A percentile compares a stretch with the other conserved stretches of the same genome.
Evolutionary conservation across 805 yeast species (phyloP).

Genomic region (Scheffersomyces amazonensis): DNA sequence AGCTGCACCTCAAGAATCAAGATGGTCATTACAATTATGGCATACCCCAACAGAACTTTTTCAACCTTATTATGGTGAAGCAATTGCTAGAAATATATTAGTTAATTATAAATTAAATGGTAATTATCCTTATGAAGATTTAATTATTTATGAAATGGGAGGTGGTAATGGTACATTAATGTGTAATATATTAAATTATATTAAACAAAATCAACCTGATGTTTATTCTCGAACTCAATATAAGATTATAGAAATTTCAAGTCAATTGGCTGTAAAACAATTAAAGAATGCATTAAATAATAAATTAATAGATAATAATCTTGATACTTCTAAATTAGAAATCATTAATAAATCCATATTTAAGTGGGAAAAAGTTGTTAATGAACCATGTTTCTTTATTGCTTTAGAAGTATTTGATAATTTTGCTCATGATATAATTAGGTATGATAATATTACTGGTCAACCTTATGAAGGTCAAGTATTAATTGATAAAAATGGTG

Average conservation of each 20-base stretch:
- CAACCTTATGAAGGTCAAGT: slow-evolving; percentile 79
- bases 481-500: slow-evolving; percentile 67
- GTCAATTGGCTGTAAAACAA: slow-evolving; percentile 60
- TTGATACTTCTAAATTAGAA: slow-evolving; percentile 56
- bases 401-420: slow-evolving; percentile 85
- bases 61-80: slow-evolving; percentile 82
- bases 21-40: slow-evolving; percentile 66
- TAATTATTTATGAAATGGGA: slow-evolving; percentile 82
- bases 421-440: slow-evolving; percentile 74
- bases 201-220: slow-evolving; percentile 63
- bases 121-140: slow-evolving; percentile 64
- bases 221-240: slow-evolving; percentile 68
- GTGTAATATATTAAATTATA: slow-evolving; percentile 67
- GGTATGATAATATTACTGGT: slow-evolving; percentile 67
- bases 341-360: slow-evolving; percentile 74
- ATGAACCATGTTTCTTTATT: slow-evolving; percentile 70
- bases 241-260: slow-evolving; percentile 69
- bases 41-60: slow-evolving; percentile 88
- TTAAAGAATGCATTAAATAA: slow-evolving; percentile 29
- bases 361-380: slow-evolving; percentile 61
- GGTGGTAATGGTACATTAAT: slow-evolving; percentile 89
- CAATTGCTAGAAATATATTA: slow-evolving; percentile 75
- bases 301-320: slow-evolving; percentile 33
- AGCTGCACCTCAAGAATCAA: slow-evolving; percentile 4
- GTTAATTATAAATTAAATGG: slow-evolving; percentile 65